Conservation (phyloP, 2,329 filamentous ascomycete genomes). For the Arthrinium phaeospermum region DNA sequence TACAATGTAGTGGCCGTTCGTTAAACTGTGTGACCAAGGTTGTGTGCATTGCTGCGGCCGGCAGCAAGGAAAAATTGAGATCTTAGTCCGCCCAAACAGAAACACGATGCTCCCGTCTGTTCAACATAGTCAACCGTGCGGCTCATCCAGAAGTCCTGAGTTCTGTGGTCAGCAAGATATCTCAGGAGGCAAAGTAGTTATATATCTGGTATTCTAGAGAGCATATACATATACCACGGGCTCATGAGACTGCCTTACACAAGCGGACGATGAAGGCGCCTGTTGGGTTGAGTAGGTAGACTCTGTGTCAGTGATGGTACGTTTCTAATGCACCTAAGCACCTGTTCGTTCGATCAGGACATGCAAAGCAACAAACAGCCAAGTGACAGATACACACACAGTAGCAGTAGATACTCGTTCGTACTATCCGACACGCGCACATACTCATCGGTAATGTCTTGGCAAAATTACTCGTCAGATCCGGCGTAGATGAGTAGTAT, state of each 20-base stretch:
- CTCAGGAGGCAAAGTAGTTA: not conserved
- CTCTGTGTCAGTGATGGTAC: not conserved
- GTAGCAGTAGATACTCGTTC: not conserved
- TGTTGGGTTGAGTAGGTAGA: no score
- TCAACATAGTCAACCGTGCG: not conserved
- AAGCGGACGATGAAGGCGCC: not conserved
- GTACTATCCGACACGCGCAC: not conserved
- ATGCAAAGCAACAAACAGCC: not conserved
- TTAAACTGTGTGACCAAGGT: not conserved
- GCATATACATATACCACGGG: not conserved
- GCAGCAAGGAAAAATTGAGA: not conserved
- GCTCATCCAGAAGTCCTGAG: not conserved
- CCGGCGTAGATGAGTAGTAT: not conserved
- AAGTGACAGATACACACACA: not conserved
- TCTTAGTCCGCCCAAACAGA: not conserved
- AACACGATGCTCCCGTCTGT: not conserved
- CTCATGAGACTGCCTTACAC: not conserved
- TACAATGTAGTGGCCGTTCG: not conserved
- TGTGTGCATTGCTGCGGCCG: not conserved
- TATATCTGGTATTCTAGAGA: not conserved
- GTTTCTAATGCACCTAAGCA: not conserved
- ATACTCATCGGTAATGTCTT: not conserved
- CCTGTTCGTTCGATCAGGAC: not conserved
- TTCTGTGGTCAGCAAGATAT: not conserved
- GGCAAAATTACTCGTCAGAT: slow-evolving; percentile 13